A percentile compares a stretch with the other conserved stretches of the same genome.
Evolutionary conservation across 306 rosid genomes (phyloP).

Genomic region (Inga oerstediana): DNA sequence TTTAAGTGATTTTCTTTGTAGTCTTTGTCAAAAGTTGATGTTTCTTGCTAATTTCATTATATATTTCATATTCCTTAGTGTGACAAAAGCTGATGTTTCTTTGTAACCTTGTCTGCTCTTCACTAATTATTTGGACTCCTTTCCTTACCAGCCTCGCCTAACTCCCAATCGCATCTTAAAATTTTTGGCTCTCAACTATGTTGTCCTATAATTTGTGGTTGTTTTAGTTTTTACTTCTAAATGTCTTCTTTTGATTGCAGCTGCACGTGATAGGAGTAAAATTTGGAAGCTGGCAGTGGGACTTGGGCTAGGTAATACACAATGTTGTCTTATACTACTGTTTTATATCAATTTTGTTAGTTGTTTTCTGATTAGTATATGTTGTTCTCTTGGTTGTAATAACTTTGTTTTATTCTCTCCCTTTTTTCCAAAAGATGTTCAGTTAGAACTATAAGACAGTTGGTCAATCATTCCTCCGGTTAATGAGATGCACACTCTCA

Average conservation of each 20-base stretch:
- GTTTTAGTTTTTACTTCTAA: not conserved
- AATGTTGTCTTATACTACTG: not conserved
- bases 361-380: not conserved
- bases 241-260: conserved; percentile 18
- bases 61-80: not conserved
- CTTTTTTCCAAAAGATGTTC: not conserved
- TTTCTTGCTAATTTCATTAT: not conserved
- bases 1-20: not conserved
- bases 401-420: not conserved
- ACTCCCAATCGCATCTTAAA: not conserved
- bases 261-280: conserved; percentile 1
- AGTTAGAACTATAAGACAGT: not conserved
- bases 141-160: not conserved
- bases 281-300: conserved; percentile 20
- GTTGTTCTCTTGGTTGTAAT: not conserved
- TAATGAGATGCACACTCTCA: not conserved
- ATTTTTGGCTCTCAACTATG: not conserved
- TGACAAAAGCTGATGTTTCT: not conserved
- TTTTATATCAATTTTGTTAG: not conserved
- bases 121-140: not conserved
- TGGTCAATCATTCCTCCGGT: not conserved
- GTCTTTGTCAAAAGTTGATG: not conserved
- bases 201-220: not conserved
- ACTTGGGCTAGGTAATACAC: conserved; percentile 47
- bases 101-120: not conserved